Evolutionary conservation across 1,284 basidiomycete genomes (phyloP).

Genomic region (Mycena sp.): DNA sequence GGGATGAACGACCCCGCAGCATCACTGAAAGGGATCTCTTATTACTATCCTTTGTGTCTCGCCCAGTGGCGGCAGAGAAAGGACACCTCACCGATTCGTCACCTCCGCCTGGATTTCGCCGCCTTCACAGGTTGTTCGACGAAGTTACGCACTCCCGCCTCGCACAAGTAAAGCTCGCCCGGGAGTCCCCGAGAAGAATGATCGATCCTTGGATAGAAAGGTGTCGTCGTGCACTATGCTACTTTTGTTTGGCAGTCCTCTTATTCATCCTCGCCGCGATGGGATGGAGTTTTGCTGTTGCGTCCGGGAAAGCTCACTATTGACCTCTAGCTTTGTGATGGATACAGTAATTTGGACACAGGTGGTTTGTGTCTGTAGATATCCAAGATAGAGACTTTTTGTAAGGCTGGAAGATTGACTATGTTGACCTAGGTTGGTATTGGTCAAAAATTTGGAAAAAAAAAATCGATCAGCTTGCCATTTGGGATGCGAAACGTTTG

Average conservation of each 20-base stretch:
- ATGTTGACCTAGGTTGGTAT: no score
- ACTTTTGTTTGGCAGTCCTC: conserved; percentile 11
- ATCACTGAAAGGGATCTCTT: conserved; percentile 27
- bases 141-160: conserved; percentile 21
- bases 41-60: conserved; percentile 31
- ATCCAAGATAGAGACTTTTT: no score
- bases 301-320: conserved; percentile 19
- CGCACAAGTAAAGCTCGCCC: conserved; percentile 12
- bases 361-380: no score
- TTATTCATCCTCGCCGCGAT: conserved; percentile 20
- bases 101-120: conserved; percentile 13
- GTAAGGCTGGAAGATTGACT: no score
- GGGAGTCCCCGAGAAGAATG: conserved; percentile 25
- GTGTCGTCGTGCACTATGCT: conserved; percentile 29
- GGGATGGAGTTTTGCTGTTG: conserved; percentile 28
- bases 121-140: conserved; percentile 22
- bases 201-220: conserved; percentile 32
- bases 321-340: neutral
- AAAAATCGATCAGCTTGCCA: no score
- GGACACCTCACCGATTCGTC: conserved; percentile 18
- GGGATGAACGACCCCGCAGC: conserved; percentile 8
- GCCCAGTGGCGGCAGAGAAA: conserved; percentile 12
- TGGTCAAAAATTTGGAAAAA: no score
- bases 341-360: no score
- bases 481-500: no score